phyloP scores from a whole-genome alignment of 2,329 filamentous ascomycete genomes.

The Fusarium gaditjirri region DNA sequence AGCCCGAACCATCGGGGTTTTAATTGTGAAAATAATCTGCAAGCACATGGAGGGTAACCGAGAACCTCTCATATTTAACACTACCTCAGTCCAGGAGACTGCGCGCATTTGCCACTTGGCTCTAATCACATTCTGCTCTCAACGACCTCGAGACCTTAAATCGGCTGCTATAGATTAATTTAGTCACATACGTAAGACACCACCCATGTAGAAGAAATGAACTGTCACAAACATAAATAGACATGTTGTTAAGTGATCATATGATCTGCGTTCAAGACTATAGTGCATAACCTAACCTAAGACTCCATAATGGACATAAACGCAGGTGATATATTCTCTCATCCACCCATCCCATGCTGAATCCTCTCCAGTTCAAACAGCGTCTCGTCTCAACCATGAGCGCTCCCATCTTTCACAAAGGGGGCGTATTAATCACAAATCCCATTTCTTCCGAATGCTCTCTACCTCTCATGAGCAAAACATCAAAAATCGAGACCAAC shows the following conservation, averaged over 20 bases:
- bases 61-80: neutral
- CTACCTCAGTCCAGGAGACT: neutral
- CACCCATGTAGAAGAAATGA: neutral
- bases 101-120: neutral
- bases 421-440: conserved; percentile 39
- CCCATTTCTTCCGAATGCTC: conserved; percentile 18
- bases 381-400: conserved; percentile 39
- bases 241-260: conserved; percentile 25
- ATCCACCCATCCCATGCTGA: conserved; percentile 33
- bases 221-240: neutral
- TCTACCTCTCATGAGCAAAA: conserved; percentile 27
- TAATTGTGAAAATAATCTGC: neutral
- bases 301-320: conserved; percentile 46
- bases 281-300: conserved; percentile 38
- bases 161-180: neutral
- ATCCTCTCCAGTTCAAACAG: conserved; percentile 21
- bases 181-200: neutral
- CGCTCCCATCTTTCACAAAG: conserved; percentile 20
- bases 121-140: neutral
- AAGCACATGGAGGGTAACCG: neutral
- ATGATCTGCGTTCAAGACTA: conserved; percentile 44
- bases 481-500: conserved; percentile 35
- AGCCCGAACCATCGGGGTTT: conserved; percentile 64
- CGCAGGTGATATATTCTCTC: conserved; percentile 41
- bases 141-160: neutral